A percentile compares a stretch with the other conserved stretches of the same genome.
phyloP scores from a whole-genome alignment of 176 grass and related monocot species.

The Juncus inflexus region DNA sequence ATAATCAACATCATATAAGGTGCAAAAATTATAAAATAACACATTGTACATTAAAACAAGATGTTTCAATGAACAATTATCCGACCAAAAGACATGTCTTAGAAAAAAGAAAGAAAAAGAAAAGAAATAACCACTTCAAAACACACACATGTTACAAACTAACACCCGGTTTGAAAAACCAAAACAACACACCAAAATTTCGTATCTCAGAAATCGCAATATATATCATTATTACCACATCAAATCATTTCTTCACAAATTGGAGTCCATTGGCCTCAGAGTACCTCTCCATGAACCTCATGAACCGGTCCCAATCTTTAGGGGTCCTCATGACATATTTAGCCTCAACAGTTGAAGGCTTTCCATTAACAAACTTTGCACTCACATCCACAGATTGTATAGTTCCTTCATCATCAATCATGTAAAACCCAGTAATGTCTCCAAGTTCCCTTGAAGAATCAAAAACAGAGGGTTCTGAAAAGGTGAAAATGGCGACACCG shows the following conservation, averaged over 20 bases:
- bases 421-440: conserved; percentile 84
- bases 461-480: conserved; percentile 82
- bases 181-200: conserved; percentile 15
- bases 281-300: conserved; percentile 94
- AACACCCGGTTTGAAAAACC: conserved; percentile 4
- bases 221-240: conserved; percentile 11
- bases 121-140: background rate
- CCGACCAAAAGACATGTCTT: too few species aligned
- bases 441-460: conserved; percentile 85
- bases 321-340: conserved; percentile 69
- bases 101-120: background rate
- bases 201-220: background rate
- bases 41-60: conserved; percentile 4
- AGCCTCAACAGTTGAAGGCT: conserved; percentile 63
- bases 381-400: conserved; percentile 85
- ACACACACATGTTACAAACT: background rate
- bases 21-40: too few species aligned
- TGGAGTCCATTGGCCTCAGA: conserved; percentile 76
- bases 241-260: conserved; percentile 68
- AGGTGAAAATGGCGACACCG: conserved; percentile 67
- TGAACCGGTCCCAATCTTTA: conserved; percentile 81
- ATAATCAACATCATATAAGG: background rate
- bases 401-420: conserved; percentile 78
- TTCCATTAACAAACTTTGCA: conserved; percentile 87
- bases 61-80: background rate